Evolutionary conservation across 805 yeast species (phyloP).

Genomic region (Candida awuae): DNA sequence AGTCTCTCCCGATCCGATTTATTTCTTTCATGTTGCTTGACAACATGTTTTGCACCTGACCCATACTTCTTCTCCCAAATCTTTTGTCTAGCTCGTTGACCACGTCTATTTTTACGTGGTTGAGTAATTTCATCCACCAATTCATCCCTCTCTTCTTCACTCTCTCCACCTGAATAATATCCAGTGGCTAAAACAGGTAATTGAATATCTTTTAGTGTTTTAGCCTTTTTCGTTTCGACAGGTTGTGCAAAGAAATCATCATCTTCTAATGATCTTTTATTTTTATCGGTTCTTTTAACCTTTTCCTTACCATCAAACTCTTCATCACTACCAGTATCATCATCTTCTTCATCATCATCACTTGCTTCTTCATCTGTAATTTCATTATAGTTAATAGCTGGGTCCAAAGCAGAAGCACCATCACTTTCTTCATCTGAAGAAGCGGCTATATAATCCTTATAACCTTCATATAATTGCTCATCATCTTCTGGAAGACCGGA

Average conservation of each 20-base stretch:
- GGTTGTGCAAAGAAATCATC: constrained; percentile 36
- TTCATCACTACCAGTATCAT: constrained; percentile 1
- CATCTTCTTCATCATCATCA: constrained; percentile 15
- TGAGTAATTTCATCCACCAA: constrained; percentile 46
- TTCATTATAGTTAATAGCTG: constrained; percentile 43
- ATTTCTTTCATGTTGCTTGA: constrained; percentile 50
- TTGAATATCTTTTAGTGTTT: constrained; percentile 25
- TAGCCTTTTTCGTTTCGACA: constrained; percentile 16
- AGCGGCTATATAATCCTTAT: constrained; percentile 32
- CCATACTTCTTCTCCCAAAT: constrained; percentile 95
- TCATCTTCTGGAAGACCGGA: constrained; percentile 7
- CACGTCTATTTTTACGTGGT: constrained; percentile 77
- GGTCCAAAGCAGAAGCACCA: constrained; percentile 22
- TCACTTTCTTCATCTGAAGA: constrained; percentile 37
- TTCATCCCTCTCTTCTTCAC: constrained; percentile 51
- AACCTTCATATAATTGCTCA: constrained; percentile 19
- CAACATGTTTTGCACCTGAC: constrained; percentile 69
- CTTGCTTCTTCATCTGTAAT: constrained; percentile 60
- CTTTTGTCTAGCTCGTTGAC: constrained; percentile 94
- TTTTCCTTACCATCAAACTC: constrained; percentile 33
- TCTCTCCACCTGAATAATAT: constrained; percentile 71
- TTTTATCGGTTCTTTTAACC: constrained; percentile 10
- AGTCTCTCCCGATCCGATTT: constrained; percentile 49
- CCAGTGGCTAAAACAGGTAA: constrained; percentile 75
- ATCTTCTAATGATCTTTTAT: constrained; percentile 16